Conservation (phyloP, 192 early-diverging fungal species). For the Obelidium mucronatum region DNA sequence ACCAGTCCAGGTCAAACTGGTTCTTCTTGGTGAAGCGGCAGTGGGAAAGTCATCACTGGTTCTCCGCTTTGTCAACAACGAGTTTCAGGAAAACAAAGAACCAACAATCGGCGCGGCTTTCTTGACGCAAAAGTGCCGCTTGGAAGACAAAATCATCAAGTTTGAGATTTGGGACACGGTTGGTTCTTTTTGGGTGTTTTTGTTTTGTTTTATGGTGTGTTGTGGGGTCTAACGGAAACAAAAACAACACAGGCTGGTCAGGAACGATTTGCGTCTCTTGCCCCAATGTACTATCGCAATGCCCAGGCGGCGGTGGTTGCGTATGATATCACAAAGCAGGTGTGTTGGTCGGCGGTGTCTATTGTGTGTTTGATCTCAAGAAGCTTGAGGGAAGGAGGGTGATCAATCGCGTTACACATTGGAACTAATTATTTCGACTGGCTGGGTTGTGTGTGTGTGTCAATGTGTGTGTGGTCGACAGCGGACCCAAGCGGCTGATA, state of each 20-base stretch:
- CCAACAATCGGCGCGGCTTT: conserved; percentile 93
- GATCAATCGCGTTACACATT: too few species aligned
- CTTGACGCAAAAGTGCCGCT: conserved; percentile 89
- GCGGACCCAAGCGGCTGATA: too few species aligned
- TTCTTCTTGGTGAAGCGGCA: conserved; percentile 93
- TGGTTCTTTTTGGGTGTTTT: neutral
- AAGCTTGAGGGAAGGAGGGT: too few species aligned
- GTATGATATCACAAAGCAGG: conserved; percentile 90
- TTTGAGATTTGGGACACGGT: conserved; percentile 90
- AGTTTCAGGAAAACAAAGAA: conserved; percentile 96
- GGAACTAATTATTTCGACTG: too few species aligned
- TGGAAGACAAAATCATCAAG: conserved; percentile 91
- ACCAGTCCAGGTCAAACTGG: conserved; percentile 96
- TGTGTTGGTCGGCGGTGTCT: conserved; percentile 23
- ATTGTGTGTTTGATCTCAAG: too few species aligned
- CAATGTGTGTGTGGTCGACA: too few species aligned
- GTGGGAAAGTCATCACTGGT: conserved; percentile 98
- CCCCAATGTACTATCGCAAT: conserved; percentile 97
- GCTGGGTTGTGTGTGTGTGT: neutral
- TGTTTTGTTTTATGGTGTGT: conserved; percentile 21
- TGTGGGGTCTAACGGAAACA: neutral
- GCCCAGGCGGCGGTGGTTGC: conserved; percentile 97
- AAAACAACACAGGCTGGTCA: conserved; percentile 75
- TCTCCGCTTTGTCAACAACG: conserved; percentile 91
- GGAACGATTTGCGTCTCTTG: conserved; percentile 95